Base-by-base conservation (phyloP, 2,329 filamentous ascomycete genomes). In the Akanthomyces dipterigenus region DNA sequence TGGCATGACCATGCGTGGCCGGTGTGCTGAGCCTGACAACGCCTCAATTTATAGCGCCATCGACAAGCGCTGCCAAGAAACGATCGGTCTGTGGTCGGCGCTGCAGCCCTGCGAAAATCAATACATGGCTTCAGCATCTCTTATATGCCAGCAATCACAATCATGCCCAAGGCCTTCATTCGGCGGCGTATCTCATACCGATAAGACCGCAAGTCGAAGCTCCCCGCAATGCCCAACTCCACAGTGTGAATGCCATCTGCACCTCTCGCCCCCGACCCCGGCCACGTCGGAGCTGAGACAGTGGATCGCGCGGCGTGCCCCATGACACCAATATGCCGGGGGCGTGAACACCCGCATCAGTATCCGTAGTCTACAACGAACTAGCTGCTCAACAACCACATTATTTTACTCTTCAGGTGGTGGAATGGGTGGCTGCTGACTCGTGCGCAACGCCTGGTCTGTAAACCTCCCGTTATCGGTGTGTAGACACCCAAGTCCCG, bases 241-340 rank as follows among this genome's bases (percentile, higher is more conserved):
- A 18, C 22, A 26, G 36, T 28, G 20, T 53, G n/a, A 20, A 43
- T 5, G 14, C 22, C 20, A 45, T 55, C 26, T 34, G 26, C 18
- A 43, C 31, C 42, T 8, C 56, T 28, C 7, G 36, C 46, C 22
- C 18, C 24, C 46, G 56, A 46, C 34, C 56, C 56, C 56, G 36
- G 56, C 34, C 56, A 20, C 11, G 20, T n/a, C 22, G 46, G 56
- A 51, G 28, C 50, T 22, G 22, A 38, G 20, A 58, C 16, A 20
- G 55, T 58, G 55, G 56, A 59, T 43, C 56, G 31, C 9, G n/a
- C n/a, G n/a, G n/a, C n/a, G n/a, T n/a, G 24, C 45, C 56, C 45
- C 46, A 42, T 34, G 31, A 26, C 26, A 2, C 12, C 42, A 45
- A 38, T 38, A n/a, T n/a, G n/a, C n/a, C n/a, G n/a, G n/a, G n/a